Evolutionary conservation across 306 rosid genomes (phyloP).

Genomic region (Rosa lucieae): DNA sequence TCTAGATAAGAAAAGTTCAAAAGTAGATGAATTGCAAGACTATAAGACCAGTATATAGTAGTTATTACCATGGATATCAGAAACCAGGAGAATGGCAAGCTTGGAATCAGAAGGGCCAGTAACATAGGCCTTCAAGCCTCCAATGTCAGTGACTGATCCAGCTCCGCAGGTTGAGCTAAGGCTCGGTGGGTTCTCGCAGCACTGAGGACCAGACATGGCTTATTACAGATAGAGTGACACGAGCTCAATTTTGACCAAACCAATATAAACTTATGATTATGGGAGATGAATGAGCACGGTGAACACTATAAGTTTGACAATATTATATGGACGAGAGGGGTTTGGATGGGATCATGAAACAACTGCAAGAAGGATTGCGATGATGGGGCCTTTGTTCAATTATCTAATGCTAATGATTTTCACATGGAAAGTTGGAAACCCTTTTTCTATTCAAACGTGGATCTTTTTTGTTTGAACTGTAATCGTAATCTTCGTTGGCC

Average conservation of each 20-base stretch:
- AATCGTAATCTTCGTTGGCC: background rate
- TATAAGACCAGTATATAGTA: background rate
- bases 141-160: constrained; percentile 57
- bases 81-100: constrained; percentile 48
- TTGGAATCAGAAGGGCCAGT: constrained; percentile 55
- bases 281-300: background rate
- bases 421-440: background rate
- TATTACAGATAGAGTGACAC: background rate
- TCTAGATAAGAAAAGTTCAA: background rate
- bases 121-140: constrained; percentile 46
- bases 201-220: constrained; percentile 60
- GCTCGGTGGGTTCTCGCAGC: constrained; percentile 71
- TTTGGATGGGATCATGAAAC: background rate
- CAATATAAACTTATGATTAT: background rate
- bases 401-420: background rate
- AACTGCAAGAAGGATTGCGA: background rate
- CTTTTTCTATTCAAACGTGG: background rate
- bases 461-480: background rate
- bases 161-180: constrained; percentile 51
- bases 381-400: background rate
- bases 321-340: background rate
- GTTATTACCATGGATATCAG: constrained; percentile 52
- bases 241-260: background rate
- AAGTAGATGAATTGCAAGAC: background rate
- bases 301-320: background rate